A percentile compares a stretch with the other conserved stretches of the same genome.
These are phyloP conservation scores for Vigna radiata DNA, from an alignment of 306 rosid species.

Conservation along the genomic window DNA sequence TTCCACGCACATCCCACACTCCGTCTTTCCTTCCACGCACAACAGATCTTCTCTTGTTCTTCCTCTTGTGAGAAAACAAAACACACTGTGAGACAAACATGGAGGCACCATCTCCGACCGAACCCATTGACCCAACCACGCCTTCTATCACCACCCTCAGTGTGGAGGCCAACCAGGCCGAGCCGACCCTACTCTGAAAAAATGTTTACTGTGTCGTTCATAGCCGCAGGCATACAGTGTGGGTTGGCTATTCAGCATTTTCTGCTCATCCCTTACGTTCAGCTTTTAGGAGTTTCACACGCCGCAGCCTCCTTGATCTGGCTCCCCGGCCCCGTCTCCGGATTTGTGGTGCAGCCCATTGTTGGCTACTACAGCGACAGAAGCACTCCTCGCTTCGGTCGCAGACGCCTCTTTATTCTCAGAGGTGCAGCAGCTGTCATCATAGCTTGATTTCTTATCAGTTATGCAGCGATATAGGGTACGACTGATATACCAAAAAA, in stretches of 20 bases:
- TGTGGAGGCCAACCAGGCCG: neutral
- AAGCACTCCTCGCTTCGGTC: conserved; percentile 68
- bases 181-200: conserved; percentile 41
- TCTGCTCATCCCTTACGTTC: conserved; percentile 72
- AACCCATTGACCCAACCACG: neutral
- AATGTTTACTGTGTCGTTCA: conserved; percentile 62
- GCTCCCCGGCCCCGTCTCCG: conserved; percentile 82
- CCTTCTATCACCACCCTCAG: neutral
- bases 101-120: neutral
- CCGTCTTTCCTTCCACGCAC: no score
- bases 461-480: conserved; percentile 77
- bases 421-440: conserved; percentile 51
- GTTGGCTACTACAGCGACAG: conserved; percentile 82
- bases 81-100: no score
- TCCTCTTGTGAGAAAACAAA: no score
- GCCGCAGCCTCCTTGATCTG: conserved; percentile 74
- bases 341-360: conserved; percentile 70
- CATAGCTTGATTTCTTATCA: conserved; percentile 64
- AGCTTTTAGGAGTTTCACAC: conserved; percentile 72
- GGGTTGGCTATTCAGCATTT: conserved; percentile 89
- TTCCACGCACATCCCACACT: no score
- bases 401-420: conserved; percentile 71
- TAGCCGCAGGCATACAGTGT: conserved; percentile 77
- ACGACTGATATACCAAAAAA: conserved; percentile 33
- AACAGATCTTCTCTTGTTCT: no score